phyloP scores from a whole-genome alignment of 495 filamentous ascomycete genomes.

The Platismatia glauca region DNA sequence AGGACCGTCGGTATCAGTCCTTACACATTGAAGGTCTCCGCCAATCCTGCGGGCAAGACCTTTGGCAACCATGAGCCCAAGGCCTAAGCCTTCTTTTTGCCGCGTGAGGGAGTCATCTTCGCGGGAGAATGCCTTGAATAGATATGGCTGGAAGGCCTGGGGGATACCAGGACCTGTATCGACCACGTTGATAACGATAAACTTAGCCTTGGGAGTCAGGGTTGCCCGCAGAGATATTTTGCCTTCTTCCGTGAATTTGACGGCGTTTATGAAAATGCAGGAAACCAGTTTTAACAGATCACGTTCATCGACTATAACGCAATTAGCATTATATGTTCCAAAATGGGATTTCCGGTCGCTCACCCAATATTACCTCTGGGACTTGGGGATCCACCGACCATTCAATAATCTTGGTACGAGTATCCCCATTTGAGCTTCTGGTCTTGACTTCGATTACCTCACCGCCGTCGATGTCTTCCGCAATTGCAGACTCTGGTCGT shows the following conservation, averaged over 20 bases:
- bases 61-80: constrained; percentile 70
- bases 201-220: constrained; percentile 41
- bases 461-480: constrained; percentile 50
- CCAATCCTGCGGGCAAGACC: constrained; percentile 67
- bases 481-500: constrained; percentile 59
- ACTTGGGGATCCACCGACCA: constrained; percentile 57
- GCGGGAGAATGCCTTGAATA: constrained; percentile 69
- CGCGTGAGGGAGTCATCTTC: constrained; percentile 66
- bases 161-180: constrained; percentile 72
- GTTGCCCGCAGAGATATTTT: constrained; percentile 51
- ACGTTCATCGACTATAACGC: constrained; percentile 49
- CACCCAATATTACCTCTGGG: constrained; percentile 54
- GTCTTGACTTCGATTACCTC: constrained; percentile 59
- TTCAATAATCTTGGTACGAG: constrained; percentile 53
- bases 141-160: constrained; percentile 54
- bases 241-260: constrained; percentile 71
- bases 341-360: constrained; percentile 13
- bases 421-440: constrained; percentile 48
- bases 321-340: background rate
- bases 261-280: constrained; percentile 66
- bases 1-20: constrained; percentile 59
- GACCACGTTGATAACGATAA: constrained; percentile 51
- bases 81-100: constrained; percentile 62
- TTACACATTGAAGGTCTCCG: constrained; percentile 60
- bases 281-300: constrained; percentile 67